phyloP scores from a whole-genome alignment of 768 basidiomycete species.

The Russula sp. region DNA sequence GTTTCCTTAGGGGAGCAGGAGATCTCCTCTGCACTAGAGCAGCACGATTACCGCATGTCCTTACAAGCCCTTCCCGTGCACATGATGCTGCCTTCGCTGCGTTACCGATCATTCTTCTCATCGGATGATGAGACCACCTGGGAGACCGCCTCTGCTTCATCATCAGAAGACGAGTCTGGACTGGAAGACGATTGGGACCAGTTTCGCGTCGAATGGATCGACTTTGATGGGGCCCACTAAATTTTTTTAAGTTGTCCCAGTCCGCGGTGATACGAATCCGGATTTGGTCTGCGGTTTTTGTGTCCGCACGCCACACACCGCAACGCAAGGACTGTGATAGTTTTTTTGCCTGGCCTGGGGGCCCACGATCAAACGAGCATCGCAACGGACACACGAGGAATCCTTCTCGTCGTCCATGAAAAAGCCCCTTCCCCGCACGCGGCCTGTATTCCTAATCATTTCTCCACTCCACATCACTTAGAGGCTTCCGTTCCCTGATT shows the following conservation, averaged over 20 bases:
- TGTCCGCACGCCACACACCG: too few relatives aligned
- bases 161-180: conserved; percentile 8
- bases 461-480: conserved; percentile 9
- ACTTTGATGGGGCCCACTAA: conserved; percentile 13
- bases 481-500: conserved; percentile 2
- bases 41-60: conserved; percentile 9
- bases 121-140: conserved; percentile 12
- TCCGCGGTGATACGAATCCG: neutral
- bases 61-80: neutral
- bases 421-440: neutral
- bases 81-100: neutral
- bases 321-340: neutral
- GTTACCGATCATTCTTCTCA: neutral
- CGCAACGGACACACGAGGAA: neutral
- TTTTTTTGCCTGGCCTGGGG: neutral
- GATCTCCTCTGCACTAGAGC: neutral
- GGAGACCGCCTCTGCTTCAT: conserved; percentile 7
- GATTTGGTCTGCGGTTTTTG: neutral
- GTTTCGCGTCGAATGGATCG: conserved; percentile 29
- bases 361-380: neutral
- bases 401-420: neutral
- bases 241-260: neutral
- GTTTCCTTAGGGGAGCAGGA: neutral
- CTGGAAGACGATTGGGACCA: conserved; percentile 24
- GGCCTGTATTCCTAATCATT: neutral